phyloP scores from a whole-genome alignment of 345 rosid species.

The Barbarea vulgaris region DNA sequence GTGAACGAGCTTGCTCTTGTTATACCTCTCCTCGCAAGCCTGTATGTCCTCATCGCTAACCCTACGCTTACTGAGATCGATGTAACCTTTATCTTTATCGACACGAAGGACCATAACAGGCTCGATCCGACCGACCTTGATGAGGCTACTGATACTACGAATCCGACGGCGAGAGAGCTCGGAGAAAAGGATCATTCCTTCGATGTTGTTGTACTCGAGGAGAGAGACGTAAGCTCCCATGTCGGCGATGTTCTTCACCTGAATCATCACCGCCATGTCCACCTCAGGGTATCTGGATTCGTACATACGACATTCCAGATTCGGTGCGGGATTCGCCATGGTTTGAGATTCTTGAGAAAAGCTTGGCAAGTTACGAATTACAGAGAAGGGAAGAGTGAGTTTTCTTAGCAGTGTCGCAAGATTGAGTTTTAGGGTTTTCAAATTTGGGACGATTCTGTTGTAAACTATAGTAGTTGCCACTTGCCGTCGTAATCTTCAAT shows the following conservation, averaged over 20 bases:
- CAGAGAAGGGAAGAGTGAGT: neutral
- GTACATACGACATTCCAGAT: conserved; percentile 93
- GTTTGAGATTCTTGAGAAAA: conserved; percentile 8
- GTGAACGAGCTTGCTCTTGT: conserved; percentile 75
- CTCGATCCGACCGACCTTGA: conserved; percentile 92
- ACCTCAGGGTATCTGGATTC: conserved; percentile 87
- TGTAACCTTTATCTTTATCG: conserved; percentile 89
- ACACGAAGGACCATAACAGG: conserved; percentile 97
- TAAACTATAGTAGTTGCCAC: too few relatives aligned
- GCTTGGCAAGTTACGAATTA: neutral
- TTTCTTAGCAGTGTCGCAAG: neutral
- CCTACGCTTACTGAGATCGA: conserved; percentile 86
- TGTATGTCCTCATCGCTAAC: conserved; percentile 89
- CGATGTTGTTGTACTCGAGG: conserved; percentile 89
- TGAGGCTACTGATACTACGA: conserved; percentile 84
- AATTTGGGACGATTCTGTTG: neutral
- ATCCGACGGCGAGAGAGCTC: conserved; percentile 98
- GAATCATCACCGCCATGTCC: conserved; percentile 97
- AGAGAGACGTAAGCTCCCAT: conserved; percentile 94
- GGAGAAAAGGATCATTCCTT: conserved; percentile 90
- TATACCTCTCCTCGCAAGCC: conserved; percentile 84
- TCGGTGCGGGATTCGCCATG: conserved; percentile 61
- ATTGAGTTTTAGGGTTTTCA: conserved; percentile 30
- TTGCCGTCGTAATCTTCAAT: neutral
- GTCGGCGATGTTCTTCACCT: conserved; percentile 87